Conservation (phyloP, 225 moss, liverwort and hornwort genomes). For the Sphagnum tenellum region DNA sequence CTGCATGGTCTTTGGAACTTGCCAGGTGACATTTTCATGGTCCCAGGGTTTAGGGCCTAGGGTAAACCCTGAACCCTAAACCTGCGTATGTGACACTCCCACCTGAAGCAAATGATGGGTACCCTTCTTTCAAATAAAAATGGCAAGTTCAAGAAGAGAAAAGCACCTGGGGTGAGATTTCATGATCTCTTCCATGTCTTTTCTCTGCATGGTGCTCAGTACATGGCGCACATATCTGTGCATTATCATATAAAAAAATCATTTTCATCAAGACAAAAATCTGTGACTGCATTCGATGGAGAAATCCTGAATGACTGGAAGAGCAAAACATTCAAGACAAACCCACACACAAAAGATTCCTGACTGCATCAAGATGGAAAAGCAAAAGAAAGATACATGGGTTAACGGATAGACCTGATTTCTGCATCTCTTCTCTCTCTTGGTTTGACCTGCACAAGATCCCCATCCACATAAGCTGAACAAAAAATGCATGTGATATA, state of each 20-base stretch:
- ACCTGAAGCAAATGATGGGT: no score
- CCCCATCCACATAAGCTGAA: background rate
- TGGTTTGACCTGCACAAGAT: constrained; percentile 19
- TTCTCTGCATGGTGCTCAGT: constrained; percentile 13
- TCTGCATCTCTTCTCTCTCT: constrained; percentile 31
- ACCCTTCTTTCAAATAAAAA: no score
- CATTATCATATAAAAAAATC: background rate
- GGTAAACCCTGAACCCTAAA: no score
- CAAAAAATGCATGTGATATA: background rate
- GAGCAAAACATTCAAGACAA: no score
- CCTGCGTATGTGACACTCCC: no score
- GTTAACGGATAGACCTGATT: constrained; percentile 13
- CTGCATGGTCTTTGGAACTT: background rate
- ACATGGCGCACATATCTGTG: constrained; percentile 29
- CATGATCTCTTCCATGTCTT: constrained; percentile 10
- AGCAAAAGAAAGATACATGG: no score
- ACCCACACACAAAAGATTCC: no score
- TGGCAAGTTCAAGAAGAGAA: background rate
- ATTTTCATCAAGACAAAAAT: no score
- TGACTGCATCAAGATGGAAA: no score
- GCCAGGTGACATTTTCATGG: background rate
- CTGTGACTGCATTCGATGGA: no score
- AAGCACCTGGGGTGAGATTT: constrained; percentile 6
- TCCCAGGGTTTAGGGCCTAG: no score
- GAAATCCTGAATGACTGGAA: no score